Conservation (phyloP, 768 basidiomycete genomes). For the Rhizopogon vinicolor region DNA sequence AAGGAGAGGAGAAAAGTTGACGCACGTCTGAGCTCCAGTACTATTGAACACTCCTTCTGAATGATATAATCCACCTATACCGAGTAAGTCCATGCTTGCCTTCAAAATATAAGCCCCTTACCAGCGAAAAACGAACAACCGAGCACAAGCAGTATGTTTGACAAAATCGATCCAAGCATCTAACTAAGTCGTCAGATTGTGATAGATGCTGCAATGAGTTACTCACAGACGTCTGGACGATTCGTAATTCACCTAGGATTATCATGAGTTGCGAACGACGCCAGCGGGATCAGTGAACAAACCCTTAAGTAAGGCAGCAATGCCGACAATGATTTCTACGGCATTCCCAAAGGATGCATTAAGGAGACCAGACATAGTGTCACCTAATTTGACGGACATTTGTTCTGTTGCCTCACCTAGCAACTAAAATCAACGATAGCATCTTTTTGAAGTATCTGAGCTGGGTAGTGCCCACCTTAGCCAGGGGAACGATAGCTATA, state of each 20-base stretch:
- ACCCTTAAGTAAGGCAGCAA: slow-evolving; percentile 82
- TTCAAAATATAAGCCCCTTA: slow-evolving; percentile 15
- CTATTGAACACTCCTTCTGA: slow-evolving; percentile 70
- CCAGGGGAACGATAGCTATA: slow-evolving; percentile 82
- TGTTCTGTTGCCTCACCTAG: slow-evolving; percentile 83
- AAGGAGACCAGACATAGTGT: slow-evolving; percentile 81
- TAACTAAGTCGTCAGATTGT: slow-evolving; percentile 18
- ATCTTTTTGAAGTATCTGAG: neutral
- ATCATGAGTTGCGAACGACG: slow-evolving; percentile 3
- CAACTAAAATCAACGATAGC: slow-evolving; percentile 35
- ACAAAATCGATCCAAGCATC: slow-evolving; percentile 90
- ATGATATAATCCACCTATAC: slow-evolving; percentile 59
- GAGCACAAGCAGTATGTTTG: slow-evolving; percentile 85
- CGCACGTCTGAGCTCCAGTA: slow-evolving; percentile 86
- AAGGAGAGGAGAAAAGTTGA: slow-evolving; percentile 8
- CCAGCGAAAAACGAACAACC: slow-evolving; percentile 89
- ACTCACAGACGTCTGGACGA: slow-evolving; percentile 86
- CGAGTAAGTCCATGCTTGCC: neutral
- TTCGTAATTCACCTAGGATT: slow-evolving; percentile 66
- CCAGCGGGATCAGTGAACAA: neutral
- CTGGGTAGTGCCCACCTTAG: slow-evolving; percentile 48
- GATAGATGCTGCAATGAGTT: neutral
- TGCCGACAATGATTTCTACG: slow-evolving; percentile 86
- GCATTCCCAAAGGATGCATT: slow-evolving; percentile 86
- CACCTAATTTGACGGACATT: slow-evolving; percentile 71